phyloP scores from a whole-genome alignment of 768 basidiomycete genomes.

The Thelephora ganbajun region DNA sequence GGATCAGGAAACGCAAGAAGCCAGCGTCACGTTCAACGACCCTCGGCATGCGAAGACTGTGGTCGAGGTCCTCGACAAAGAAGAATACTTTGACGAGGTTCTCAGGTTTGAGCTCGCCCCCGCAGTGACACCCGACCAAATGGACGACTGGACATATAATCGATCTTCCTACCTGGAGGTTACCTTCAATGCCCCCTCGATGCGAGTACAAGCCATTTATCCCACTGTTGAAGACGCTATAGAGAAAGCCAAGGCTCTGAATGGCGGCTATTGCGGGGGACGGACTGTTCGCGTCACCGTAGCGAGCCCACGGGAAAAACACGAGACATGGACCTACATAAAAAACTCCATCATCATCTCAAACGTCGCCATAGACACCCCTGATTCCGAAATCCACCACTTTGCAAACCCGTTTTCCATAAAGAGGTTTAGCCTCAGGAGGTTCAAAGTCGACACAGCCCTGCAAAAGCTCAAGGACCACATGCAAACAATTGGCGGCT shows the following conservation, averaged over 20 bases:
- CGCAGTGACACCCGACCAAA: constrained; percentile 19
- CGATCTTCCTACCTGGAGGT: constrained; percentile 28
- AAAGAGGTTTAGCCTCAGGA: not conserved
- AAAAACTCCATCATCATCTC: not conserved
- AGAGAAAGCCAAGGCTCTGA: not conserved
- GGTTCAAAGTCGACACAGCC: not conserved
- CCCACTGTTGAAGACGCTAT: not conserved
- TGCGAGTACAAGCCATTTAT: constrained; percentile 5
- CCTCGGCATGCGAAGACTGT: constrained; percentile 26
- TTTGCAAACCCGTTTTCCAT: not conserved
- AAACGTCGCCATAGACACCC: not conserved
- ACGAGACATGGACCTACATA: not conserved
- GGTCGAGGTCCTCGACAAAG: constrained; percentile 30
- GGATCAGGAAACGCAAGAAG: not conserved
- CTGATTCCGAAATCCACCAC: not conserved
- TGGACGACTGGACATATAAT: constrained; percentile 20
- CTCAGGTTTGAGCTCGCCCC: constrained; percentile 29
- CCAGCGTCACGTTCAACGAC: not conserved
- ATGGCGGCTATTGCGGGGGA: not conserved
- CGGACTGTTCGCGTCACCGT: not conserved
- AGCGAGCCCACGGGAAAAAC: not conserved
- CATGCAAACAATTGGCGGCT: not conserved
- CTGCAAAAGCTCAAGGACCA: not conserved
- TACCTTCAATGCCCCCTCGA: constrained; percentile 36
- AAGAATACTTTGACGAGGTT: constrained; percentile 29